Percentiles rank a stretch among this genome's conserved stretches.
Conservation (phyloP, 371 early-diverging fungal genomes). For the Mortierella sp. region DNA sequence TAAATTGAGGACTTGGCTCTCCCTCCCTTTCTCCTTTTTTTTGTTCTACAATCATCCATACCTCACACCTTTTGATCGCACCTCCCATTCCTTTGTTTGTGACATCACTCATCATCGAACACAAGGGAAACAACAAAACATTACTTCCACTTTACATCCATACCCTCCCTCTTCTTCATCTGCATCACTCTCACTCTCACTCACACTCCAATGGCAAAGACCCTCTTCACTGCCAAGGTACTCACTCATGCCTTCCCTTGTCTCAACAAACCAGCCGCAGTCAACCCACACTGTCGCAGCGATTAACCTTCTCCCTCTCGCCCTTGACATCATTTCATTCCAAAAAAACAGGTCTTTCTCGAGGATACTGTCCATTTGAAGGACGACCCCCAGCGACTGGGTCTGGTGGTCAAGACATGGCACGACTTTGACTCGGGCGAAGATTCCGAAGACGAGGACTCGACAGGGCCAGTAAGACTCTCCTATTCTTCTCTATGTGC, state of each 20-base stretch:
- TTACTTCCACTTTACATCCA: neutral
- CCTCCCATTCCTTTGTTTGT: no score
- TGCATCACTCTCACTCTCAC: neutral
- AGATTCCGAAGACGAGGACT: constrained; percentile 57
- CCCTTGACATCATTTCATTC: neutral
- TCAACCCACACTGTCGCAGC: neutral
- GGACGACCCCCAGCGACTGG: constrained; percentile 40
- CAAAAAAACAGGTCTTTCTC: constrained; percentile 41
- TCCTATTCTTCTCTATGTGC: neutral
- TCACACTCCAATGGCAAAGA: constrained; percentile 37
- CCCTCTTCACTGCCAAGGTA: constrained; percentile 56
- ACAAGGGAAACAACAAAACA: neutral
- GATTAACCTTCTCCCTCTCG: neutral
- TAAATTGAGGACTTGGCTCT: neutral
- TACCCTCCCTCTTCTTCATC: neutral
- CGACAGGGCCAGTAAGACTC: constrained; percentile 39
- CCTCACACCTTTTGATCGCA: no score
- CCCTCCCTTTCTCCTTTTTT: neutral
- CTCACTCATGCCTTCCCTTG: neutral
- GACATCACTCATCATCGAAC: constrained; percentile 5
- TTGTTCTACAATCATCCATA: neutral
- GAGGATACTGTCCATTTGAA: constrained; percentile 54
- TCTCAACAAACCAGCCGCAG: neutral
- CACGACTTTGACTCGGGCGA: constrained; percentile 58
- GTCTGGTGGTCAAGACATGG: constrained; percentile 57